A percentile compares a stretch with the other conserved stretches of the same genome.
phyloP scores from a whole-genome alignment of 345 rosid species.

The Gossypium stocksii region DNA sequence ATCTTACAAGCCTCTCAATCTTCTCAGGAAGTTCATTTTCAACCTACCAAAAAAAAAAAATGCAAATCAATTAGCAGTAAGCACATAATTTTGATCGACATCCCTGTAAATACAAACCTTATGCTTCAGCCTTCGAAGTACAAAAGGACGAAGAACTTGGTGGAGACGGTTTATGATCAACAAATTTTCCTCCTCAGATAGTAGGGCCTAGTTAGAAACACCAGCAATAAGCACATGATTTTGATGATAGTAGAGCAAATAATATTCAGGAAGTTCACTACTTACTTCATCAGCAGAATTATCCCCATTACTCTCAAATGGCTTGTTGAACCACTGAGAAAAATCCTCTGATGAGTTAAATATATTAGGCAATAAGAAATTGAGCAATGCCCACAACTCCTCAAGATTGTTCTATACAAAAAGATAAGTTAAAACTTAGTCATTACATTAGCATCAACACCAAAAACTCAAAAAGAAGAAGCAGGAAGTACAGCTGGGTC shows the following conservation, averaged over 20 bases:
- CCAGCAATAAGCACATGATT: slow-evolving; percentile 11
- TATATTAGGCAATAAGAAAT: slow-evolving; percentile 86
- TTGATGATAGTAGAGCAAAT: slow-evolving; percentile 3
- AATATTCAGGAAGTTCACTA: slow-evolving; percentile 13
- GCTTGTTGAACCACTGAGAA: slow-evolving; percentile 97
- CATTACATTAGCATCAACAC: slow-evolving; percentile 9
- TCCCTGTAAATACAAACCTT: slow-evolving; percentile 45
- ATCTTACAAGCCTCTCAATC: slow-evolving; percentile 85
- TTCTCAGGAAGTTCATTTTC: slow-evolving; percentile 88
- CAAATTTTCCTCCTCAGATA: slow-evolving; percentile 92
- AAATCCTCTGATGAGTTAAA: slow-evolving; percentile 93
- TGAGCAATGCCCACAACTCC: slow-evolving; percentile 92
- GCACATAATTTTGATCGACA: not conserved
- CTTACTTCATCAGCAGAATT: slow-evolving; percentile 79
- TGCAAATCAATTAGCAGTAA: slow-evolving; percentile 10
- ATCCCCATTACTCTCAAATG: slow-evolving; percentile 86
- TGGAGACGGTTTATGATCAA: slow-evolving; percentile 89
- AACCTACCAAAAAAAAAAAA: slow-evolving; percentile 43
- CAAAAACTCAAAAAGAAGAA: slow-evolving; percentile 5
- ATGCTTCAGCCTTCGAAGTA: slow-evolving; percentile 86
- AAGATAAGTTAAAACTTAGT: slow-evolving; percentile 15
- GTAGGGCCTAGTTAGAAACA: slow-evolving; percentile 52
- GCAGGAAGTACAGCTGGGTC: not conserved
- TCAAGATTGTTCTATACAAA: slow-evolving; percentile 79
- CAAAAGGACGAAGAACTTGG: slow-evolving; percentile 95